A percentile compares a stretch with the other conserved stretches of the same genome.
phyloP scores from a whole-genome alignment of 192 early-diverging fungal genomes.

The Podochytrium sp. region DNA sequence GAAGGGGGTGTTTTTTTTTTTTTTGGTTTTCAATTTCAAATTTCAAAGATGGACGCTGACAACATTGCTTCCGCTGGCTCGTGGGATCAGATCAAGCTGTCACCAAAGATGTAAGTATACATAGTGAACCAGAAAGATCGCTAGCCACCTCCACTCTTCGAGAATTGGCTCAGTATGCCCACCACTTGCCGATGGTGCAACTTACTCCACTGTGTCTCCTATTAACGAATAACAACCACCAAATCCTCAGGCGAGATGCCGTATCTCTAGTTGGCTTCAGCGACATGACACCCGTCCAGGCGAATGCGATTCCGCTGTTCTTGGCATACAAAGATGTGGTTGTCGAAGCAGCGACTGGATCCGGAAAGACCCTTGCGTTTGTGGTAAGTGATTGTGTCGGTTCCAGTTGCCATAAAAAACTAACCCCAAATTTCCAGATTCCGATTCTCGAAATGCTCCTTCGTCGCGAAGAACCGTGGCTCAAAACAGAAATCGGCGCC shows the following conservation, averaged over 20 bases:
- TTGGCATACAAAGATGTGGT: conserved; percentile 94
- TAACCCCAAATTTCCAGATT: too few species aligned
- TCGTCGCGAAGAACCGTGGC: conserved; percentile 60
- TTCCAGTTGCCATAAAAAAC: not conserved
- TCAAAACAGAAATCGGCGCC: conserved; percentile 80
- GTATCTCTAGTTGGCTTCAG: conserved; percentile 62
- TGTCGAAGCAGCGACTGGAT: conserved; percentile 67
- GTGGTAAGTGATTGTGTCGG: too few species aligned
- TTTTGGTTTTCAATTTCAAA: not conserved
- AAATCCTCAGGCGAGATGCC: conserved; percentile 2
- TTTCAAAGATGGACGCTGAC: not conserved
- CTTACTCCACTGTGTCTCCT: too few species aligned
- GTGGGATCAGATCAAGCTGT: conserved; percentile 14
- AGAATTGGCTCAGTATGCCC: too few species aligned
- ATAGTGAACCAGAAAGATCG: not conserved
- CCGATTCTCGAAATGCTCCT: conserved; percentile 89
- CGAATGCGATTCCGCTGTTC: conserved; percentile 88
- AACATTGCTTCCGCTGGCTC: conserved; percentile 14
- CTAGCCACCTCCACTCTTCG: too few species aligned
- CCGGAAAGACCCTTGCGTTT: conserved; percentile 86
- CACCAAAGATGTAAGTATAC: conserved; percentile 12
- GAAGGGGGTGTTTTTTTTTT: conserved; percentile 4
- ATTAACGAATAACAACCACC: conserved; percentile 9
- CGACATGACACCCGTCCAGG: conserved; percentile 94
- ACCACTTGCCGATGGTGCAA: too few species aligned